A percentile compares a stretch with the other conserved stretches of the same genome.
Evolutionary conservation across 169 alveolate genomes (phyloP).

Genomic region (Plasmodium coatneyi): DNA sequence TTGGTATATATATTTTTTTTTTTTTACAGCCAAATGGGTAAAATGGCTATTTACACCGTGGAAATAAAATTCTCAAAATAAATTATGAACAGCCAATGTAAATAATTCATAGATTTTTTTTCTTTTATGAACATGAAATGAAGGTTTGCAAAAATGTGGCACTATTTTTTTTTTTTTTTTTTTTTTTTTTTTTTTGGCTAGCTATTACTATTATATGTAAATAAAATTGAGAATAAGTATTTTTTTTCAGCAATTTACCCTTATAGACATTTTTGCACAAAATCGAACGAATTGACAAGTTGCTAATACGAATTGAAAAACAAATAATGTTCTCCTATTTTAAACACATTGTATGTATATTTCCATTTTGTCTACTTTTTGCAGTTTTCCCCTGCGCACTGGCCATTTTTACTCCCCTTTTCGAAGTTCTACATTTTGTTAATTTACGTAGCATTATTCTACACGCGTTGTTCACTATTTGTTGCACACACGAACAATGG

Average conservation of each 20-base stretch:
- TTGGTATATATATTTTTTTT: not conserved
- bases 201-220: not conserved
- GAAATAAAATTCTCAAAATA: not conserved
- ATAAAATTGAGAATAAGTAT: not conserved
- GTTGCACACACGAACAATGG: not conserved
- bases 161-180: not conserved
- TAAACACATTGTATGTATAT: not conserved
- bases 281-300: not conserved
- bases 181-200: not conserved
- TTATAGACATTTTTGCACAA: not conserved
- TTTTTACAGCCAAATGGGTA: not conserved
- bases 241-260: not conserved
- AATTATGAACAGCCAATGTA: not conserved
- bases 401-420: not conserved
- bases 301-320: not conserved
- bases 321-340: not conserved
- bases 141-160: not conserved
- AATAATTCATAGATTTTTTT: not conserved
- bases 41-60: not conserved
- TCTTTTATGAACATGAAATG: not conserved
- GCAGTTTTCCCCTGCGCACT: not conserved
- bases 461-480: not conserved
- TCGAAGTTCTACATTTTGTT: not conserved
- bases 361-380: not conserved
- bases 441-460: not conserved